Conservation (phyloP, 2,329 filamentous ascomycete genomes). For the Tolypocladium sp. region DNA sequence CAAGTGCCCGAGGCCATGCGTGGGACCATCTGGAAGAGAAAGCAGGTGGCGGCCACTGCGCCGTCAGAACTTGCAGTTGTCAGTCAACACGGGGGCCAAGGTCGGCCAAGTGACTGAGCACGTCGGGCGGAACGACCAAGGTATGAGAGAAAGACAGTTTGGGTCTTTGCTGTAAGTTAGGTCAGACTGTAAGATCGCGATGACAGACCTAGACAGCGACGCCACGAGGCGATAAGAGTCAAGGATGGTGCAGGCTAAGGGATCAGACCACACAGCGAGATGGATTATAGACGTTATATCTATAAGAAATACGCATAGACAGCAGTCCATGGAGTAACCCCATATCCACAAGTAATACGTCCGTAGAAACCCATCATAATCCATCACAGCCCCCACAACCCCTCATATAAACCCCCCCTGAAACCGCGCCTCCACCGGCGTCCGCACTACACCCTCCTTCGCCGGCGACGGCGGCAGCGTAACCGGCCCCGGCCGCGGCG, state of each 20-base stretch:
- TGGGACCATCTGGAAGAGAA: not conserved
- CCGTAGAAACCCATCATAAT: not conserved
- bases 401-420: not conserved
- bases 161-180: too few species aligned
- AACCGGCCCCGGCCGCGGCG: conserved; percentile 20
- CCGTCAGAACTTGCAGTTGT: not conserved
- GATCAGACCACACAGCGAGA: not conserved
- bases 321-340: not conserved
- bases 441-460: not conserved
- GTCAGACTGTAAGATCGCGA: too few species aligned
- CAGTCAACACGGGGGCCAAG: not conserved
- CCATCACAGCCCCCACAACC: not conserved
- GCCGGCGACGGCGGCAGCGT: conserved; percentile 15
- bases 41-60: not conserved
- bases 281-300: not conserved
- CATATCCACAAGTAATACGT: not conserved
- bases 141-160: too few species aligned
- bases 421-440: not conserved
- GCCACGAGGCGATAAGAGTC: too few species aligned
- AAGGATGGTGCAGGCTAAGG: too few species aligned
- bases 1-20: conserved; percentile 1
- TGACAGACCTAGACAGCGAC: too few species aligned
- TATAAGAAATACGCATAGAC: not conserved
- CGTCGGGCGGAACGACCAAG: not conserved
- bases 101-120: not conserved